Base-by-base conservation (phyloP, 108 stramenopile species). In the Cyclotella sp. region DNA sequence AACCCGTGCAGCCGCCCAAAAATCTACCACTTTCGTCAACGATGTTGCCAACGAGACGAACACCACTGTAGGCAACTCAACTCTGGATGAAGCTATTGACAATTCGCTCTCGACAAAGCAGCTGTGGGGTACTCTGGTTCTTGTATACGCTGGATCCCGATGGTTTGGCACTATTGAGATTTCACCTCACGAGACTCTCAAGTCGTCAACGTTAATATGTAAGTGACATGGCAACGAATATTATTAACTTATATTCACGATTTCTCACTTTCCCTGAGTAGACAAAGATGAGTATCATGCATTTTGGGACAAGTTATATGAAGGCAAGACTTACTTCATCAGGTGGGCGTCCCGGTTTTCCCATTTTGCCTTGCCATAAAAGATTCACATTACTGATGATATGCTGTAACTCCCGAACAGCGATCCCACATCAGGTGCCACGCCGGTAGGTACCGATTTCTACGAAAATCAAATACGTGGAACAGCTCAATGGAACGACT, bases 141-240 rank as follows among this genome's bases (percentile, higher is more conserved):
- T 62, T 15, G 60, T 62, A 9, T 62, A 62, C 60, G 34, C 60
- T 40, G 60, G 60, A 40, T 62, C 60, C 34, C 30, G 39, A 3
- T 62, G 60, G 60, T 62, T 62, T 62, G 60, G 60, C 14, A 62
- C 60, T 8, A 41, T 41, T 40, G 60, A 62, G 34, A 13, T 39
- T 40, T 14, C 14, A 21, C 13, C 3, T 58, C 4, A 26, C 13
- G 55, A 58, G 26, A 9, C 3, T 3, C 13, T 24, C 0, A 21
- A 58, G 3, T 27, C 22, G 12, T 21, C 12, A 24, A 28, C 2
- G 3, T 21, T 13, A 3, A 21, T 14, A 21, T 58, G 55, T 27
- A 58, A 58, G 26, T 24, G 26, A 6, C 1, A 13, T 58, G 24
- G 9, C 55, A 21, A 16, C 24, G 21, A 21, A 26, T 26, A 27